Evolutionary conservation across 2,329 filamentous ascomycete genomes (phyloP).

Genomic region (Cordyceps farinosa): DNA sequence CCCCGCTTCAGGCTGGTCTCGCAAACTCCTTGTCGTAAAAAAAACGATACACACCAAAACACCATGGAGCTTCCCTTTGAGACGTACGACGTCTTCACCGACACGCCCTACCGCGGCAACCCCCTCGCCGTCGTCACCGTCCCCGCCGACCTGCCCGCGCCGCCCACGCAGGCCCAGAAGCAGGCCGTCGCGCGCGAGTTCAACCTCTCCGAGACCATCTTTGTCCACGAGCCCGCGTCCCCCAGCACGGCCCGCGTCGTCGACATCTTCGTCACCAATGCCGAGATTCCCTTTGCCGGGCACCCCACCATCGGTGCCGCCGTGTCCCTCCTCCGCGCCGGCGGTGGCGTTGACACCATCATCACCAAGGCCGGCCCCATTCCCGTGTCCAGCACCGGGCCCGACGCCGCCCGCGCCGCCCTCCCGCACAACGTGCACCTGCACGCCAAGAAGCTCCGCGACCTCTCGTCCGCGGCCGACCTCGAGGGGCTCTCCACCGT

Average conservation of each 20-base stretch:
- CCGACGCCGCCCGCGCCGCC: constrained; percentile 53
- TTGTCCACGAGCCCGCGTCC: constrained; percentile 45
- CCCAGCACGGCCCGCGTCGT: constrained; percentile 37
- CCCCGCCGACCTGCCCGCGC: constrained; percentile 34
- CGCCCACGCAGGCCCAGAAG: constrained; percentile 50
- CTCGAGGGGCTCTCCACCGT: constrained; percentile 28
- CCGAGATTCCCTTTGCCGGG: constrained; percentile 59
- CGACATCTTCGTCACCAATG: constrained; percentile 55
- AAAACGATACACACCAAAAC: background rate
- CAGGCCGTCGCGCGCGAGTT: constrained; percentile 59
- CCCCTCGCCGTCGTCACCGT: constrained; percentile 58
- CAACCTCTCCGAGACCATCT: constrained; percentile 62
- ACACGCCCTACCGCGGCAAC: constrained; percentile 51
- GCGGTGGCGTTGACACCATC: constrained; percentile 36
- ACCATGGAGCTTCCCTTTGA: constrained; percentile 44
- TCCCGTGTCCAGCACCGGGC: constrained; percentile 34
- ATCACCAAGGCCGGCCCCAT: constrained; percentile 57
- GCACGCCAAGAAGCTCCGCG: constrained; percentile 45
- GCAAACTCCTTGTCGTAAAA: background rate
- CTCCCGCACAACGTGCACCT: constrained; percentile 67
- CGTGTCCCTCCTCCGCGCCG: constrained; percentile 42
- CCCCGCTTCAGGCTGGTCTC: background rate
- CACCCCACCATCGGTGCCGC: constrained; percentile 59
- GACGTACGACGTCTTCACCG: constrained; percentile 58
- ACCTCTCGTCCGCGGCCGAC: constrained; percentile 25